Percentiles rank a stretch among this genome's conserved stretches.
Evolutionary conservation across 495 filamentous ascomycete genomes (phyloP).

Genomic region (Pyronema domesticum): DNA sequence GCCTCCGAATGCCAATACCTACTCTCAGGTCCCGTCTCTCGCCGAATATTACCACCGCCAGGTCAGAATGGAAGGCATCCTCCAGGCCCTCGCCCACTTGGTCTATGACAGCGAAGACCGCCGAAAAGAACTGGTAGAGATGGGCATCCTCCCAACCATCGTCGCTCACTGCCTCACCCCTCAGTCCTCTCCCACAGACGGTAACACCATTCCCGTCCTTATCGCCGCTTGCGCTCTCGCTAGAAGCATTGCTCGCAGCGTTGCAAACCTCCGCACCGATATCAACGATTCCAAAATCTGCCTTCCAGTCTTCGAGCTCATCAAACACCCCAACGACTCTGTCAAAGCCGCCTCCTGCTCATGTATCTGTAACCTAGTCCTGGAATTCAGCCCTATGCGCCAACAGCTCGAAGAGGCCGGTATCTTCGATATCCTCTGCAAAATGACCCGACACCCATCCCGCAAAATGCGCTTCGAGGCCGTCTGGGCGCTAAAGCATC

Average conservation of each 20-base stretch:
- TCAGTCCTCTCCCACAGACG: slow-evolving; percentile 17
- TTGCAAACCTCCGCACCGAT: slow-evolving; percentile 65
- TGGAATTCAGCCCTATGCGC: slow-evolving; percentile 81
- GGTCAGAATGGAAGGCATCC: slow-evolving; percentile 55
- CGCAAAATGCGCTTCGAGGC: slow-evolving; percentile 57
- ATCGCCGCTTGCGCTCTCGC: slow-evolving; percentile 70
- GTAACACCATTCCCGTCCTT: slow-evolving; percentile 45
- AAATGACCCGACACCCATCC: slow-evolving; percentile 64
- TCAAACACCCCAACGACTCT: slow-evolving; percentile 58
- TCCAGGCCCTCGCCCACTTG: slow-evolving; percentile 62
- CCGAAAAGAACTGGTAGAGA: slow-evolving; percentile 63
- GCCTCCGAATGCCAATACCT: too few species aligned
- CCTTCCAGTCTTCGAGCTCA: slow-evolving; percentile 55
- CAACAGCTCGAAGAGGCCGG: slow-evolving; percentile 58
- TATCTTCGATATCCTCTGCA: slow-evolving; percentile 59
- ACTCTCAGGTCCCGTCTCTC: too few species aligned
- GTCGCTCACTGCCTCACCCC: slow-evolving; percentile 58
- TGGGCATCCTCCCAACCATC: slow-evolving; percentile 60
- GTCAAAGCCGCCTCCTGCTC: slow-evolving; percentile 74
- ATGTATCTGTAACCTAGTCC: slow-evolving; percentile 62
- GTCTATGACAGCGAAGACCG: slow-evolving; percentile 69
- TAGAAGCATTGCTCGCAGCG: slow-evolving; percentile 61
- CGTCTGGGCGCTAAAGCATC: slow-evolving; percentile 83
- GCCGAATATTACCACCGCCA: slow-evolving; percentile 42
- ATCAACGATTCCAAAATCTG: slow-evolving; percentile 73